A percentile compares a stretch with the other conserved stretches of the same genome.
phyloP scores from a whole-genome alignment of 768 basidiomycete species.

The Tricholoma terreum region DNA sequence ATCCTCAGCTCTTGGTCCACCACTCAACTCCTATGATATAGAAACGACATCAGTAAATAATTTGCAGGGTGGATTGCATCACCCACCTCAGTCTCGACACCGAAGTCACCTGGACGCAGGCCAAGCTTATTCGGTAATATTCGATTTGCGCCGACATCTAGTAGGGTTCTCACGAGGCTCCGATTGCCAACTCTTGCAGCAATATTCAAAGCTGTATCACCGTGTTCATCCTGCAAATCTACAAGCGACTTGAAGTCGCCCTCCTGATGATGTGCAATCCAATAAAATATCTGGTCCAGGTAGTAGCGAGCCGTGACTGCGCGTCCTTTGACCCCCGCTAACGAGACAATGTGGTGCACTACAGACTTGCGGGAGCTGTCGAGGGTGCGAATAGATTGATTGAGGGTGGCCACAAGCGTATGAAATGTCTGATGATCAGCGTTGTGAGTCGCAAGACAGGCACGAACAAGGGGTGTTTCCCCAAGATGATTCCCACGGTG shows the following conservation, averaged over 20 bases:
- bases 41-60: not conserved
- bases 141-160: slow-evolving; percentile 93
- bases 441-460: slow-evolving; percentile 85
- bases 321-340: slow-evolving; percentile 90
- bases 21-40: slow-evolving; percentile 57
- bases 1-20: slow-evolving; percentile 74
- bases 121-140: slow-evolving; percentile 90
- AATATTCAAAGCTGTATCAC: slow-evolving; percentile 94
- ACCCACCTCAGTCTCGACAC: slow-evolving; percentile 85
- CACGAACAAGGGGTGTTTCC: slow-evolving; percentile 92
- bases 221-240: slow-evolving; percentile 91
- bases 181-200: slow-evolving; percentile 92
- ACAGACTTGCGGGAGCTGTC: slow-evolving; percentile 85
- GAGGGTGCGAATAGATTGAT: slow-evolving; percentile 78
- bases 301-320: slow-evolving; percentile 85
- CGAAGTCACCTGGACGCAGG: slow-evolving; percentile 90
- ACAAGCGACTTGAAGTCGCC: slow-evolving; percentile 79
- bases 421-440: slow-evolving; percentile 77
- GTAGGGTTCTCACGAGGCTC: slow-evolving; percentile 76
- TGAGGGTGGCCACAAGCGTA: slow-evolving; percentile 58
- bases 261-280: slow-evolving; percentile 75
- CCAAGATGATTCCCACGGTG: slow-evolving; percentile 91
- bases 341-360: slow-evolving; percentile 85
- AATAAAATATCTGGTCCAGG: slow-evolving; percentile 83
- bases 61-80: not conserved